A percentile compares a stretch with the other conserved stretches of the same genome.
Conservation (phyloP, 768 basidiomycete species). For the Russula emetica region DNA sequence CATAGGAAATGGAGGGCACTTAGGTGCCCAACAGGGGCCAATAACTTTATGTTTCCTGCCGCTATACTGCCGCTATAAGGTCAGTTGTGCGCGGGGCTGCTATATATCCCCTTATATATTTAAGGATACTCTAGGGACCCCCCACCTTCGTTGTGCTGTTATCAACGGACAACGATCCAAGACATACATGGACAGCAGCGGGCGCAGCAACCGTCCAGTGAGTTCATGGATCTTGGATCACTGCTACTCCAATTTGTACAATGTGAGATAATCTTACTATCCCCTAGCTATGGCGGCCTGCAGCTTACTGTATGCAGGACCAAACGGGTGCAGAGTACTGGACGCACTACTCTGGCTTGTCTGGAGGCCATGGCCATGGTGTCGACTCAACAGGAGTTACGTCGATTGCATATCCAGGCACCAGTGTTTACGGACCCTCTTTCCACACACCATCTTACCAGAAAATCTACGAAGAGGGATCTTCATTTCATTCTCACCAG, state of each 20-base stretch:
- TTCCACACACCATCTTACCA: background rate
- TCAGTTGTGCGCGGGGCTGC: background rate
- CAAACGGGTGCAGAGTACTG: no score
- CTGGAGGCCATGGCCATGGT: background rate
- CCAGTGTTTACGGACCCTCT: background rate
- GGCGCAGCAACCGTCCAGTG: background rate
- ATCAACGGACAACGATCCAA: no score
- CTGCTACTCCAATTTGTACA: background rate
- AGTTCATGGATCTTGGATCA: background rate
- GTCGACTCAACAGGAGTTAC: background rate
- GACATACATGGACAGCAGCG: background rate
- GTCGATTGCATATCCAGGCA: background rate
- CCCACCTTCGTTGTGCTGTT: background rate
- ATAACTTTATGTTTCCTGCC: background rate
- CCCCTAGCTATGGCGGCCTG: no score
- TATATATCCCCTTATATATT: background rate
- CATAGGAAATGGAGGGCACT: background rate
- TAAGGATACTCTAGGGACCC: background rate
- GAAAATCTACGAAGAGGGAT: no score
- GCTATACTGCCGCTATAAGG: background rate
- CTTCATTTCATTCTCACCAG: background rate
- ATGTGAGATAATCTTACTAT: background rate
- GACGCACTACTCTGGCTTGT: background rate
- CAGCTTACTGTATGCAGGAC: background rate
- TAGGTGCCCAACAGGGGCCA: background rate